A percentile compares a stretch with the other conserved stretches of the same genome.
Evolutionary conservation across 495 filamentous ascomycete species (phyloP).

Genomic region (Xylaria longipes): DNA sequence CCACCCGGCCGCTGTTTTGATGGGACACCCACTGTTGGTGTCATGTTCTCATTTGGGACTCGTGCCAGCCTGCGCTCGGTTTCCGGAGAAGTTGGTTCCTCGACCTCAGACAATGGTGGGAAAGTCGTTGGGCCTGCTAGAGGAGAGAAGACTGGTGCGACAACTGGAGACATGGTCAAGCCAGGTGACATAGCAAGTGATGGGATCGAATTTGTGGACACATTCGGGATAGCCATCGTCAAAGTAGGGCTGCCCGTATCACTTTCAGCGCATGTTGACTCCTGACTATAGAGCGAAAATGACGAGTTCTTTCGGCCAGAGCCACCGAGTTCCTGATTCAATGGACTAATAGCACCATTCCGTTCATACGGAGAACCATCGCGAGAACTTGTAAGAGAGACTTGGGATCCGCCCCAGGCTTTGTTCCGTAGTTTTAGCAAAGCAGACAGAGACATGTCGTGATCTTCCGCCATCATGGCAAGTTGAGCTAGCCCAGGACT

Average conservation of each 20-base stretch:
- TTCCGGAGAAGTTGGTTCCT: constrained; percentile 38
- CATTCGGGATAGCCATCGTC: constrained; percentile 40
- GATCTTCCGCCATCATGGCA: constrained; percentile 71
- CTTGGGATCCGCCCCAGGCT: constrained; percentile 83
- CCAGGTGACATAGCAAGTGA: constrained; percentile 32
- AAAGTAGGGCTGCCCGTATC: constrained; percentile 48
- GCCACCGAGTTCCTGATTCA: constrained; percentile 34
- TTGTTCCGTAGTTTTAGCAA: constrained; percentile 74
- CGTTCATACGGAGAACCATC: constrained; percentile 62
- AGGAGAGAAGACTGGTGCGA: constrained; percentile 37
- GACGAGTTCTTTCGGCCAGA: constrained; percentile 45
- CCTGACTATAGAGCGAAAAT: constrained; percentile 47
- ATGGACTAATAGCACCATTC: constrained; percentile 43
- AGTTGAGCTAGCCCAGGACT: constrained; percentile 74
- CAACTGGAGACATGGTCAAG: constrained; percentile 27
- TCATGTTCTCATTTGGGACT: constrained; percentile 26
- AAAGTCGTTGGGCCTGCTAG: constrained; percentile 35
- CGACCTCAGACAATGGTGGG: constrained; percentile 49
- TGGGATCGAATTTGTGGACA: constrained; percentile 33
- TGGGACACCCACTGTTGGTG: constrained; percentile 26
- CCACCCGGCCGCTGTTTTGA: constrained; percentile 40
- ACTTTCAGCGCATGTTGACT: constrained; percentile 47
- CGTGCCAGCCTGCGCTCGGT: constrained; percentile 21
- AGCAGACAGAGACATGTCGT: constrained; percentile 70
- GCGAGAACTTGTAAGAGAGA: constrained; percentile 67